Evolutionary conservation across 257 asterid genomes (phyloP), one percentile per base, ranked within the genome.

Genomic region (Nicotiana paniculata): DNA sequence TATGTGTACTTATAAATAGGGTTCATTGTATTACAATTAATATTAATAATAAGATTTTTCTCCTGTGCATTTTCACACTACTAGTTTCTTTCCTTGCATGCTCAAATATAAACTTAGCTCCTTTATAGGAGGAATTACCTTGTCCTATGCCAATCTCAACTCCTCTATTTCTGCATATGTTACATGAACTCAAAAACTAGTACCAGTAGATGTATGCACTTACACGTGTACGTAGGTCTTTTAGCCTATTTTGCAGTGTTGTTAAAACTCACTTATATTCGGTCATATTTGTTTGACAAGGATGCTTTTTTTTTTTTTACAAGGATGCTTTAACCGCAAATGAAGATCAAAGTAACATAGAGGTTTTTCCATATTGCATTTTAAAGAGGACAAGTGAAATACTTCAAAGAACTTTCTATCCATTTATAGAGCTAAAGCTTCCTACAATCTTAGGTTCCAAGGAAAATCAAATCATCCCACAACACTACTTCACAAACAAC

Each of bases 161-260:
- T 48, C 43, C 26, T 12, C 26, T 74, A 74, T 74, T 72, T 74
- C 43, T 48, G 26, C 62, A 74, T 74, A 26, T 26, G 79, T 74
- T 74, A 26, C 62, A 51, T 74, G 62, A 54, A 74, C 79, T 48
- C 62, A 48, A 74, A 74, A 74, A 28, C 62, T 74, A 48, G 79
- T 26, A 74, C 62, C 26, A 74, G 6, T 26, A 48, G 43, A 48
- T 48, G 62, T 51, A 48, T 74, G 43, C 48, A 48, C 21, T 48
- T 48, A 48, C 79, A 48, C 2, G 1, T 24, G 62, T 74, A 48
- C 8, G 16, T 26, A 8, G 12, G 9, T 43, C 59, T 43, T 43
- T 43, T 21, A 74, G 43, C 48, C 24, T 28, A 13, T 48, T 48
- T 48, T 48, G 35, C 79, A 26, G 2, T 63, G 43, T 74, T 74